A percentile compares a stretch with the other conserved stretches of the same genome.
Evolutionary conservation across 2,329 filamentous ascomycete species (phyloP).

Genomic region (Trichoderma endophyticum): DNA sequence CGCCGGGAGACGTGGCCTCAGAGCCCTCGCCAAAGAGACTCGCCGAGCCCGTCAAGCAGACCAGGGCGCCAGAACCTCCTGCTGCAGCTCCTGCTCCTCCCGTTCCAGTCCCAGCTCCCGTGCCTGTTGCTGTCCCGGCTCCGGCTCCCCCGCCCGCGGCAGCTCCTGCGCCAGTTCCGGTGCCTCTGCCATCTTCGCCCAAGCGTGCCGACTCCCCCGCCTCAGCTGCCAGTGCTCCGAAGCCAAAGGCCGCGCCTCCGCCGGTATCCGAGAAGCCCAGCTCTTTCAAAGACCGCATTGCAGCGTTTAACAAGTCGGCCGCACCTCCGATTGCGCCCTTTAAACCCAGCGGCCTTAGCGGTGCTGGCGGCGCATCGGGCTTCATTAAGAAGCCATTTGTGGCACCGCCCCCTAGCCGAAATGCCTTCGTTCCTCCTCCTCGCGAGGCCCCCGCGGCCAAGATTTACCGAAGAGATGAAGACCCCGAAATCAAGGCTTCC

Average conservation of each 20-base stretch:
- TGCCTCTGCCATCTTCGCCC: conserved; percentile 27
- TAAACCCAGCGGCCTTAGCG: conserved; percentile 66
- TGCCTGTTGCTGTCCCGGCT: conserved; percentile 25
- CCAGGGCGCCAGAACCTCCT: conserved; percentile 36
- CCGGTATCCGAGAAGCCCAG: conserved; percentile 72
- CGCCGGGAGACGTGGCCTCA: conserved; percentile 29
- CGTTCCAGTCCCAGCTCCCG: conserved; percentile 21
- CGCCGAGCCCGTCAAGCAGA: conserved; percentile 29
- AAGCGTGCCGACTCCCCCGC: conserved; percentile 43
- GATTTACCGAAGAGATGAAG: conserved; percentile 83
- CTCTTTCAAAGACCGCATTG: conserved; percentile 93
- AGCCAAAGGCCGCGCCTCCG: conserved; percentile 51
- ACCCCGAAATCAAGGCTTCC: conserved; percentile 66
- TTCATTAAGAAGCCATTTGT: conserved; percentile 98
- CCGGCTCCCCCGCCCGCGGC: conserved; percentile 23
- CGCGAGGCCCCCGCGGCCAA: conserved; percentile 69
- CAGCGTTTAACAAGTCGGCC: conserved; percentile 89
- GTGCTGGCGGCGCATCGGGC: conserved; percentile 49
- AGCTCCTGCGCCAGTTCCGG: conserved; percentile 25
- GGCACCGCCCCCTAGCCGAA: conserved; percentile 85
- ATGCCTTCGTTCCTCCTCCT: conserved; percentile 80
- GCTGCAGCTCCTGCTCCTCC: conserved; percentile 21
- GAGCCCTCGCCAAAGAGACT: conserved; percentile 35
- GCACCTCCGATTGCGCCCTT: conserved; percentile 86
- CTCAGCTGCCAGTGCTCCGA: conserved; percentile 29